Base-by-base conservation (phyloP, 108 stramenopile genomes). In the Nitzschia sp. region DNA sequence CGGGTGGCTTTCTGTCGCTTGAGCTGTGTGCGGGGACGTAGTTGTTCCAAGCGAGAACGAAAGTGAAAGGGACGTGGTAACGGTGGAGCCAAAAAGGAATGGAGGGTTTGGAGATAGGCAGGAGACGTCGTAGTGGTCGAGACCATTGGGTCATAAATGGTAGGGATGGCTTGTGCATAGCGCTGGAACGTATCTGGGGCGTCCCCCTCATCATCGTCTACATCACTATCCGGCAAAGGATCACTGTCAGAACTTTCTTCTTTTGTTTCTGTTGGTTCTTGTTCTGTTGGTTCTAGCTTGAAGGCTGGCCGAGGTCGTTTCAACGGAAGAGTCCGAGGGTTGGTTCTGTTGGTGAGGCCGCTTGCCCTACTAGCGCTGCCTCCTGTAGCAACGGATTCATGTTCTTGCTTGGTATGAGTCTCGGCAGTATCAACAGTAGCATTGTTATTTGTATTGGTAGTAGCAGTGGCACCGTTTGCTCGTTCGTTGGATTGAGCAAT, bases 241-340 rank as follows among this genome's bases (percentile, higher is more conserved):
- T 70, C 57, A 41, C 37, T 29, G 58, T 57, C 44, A 29, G 51
- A 37, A n/a, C 29, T 34, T 42, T 17, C 48, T 3, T 59, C 50
- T 29, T 70, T 50, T 17, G 51, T 34, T 34, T 34, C 29, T 34
- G 3, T 34, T 34, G 29, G 29, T 3, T 34, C 29, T 5, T 34
- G 3, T 34, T 34, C 29, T 34, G 29, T 34, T 34, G 29, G 29
- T 34, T 34, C 29, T 34, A 34, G 3, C 5, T 34, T 34, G 29
- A 34, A 34, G 29, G 29, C 5, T 34, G 29, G 29, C 5, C 29
- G 29, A 34, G 29, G 29, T 34, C 29, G 29, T 34, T 34, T 34
- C 29, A 34, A 34, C 29, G 29, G 29, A 34, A 34, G 29, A 34
- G 29, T 3, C 1, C 29, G 29, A 3, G 29, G 29, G 29, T n/a